Evolutionary conservation across 2,329 filamentous ascomycete genomes (phyloP), one percentile per base, ranked within the genome.

Genomic region (Botrytis elliptica): DNA sequence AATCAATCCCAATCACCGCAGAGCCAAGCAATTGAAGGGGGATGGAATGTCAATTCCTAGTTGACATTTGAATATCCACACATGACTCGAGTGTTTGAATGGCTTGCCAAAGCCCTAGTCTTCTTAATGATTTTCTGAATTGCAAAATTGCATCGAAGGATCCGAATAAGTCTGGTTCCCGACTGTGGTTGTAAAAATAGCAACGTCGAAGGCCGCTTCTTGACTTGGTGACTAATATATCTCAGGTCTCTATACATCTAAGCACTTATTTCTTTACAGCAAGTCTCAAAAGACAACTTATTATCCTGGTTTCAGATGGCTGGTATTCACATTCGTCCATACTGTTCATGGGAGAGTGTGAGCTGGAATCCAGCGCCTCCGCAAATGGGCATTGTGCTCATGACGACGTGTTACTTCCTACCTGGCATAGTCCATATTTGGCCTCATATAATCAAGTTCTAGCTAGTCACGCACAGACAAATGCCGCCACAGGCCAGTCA

Each of bases 401-500:
- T 69, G 65, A 49, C 62, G 57, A 72, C 40, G 69, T 75, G 22
- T 65, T 77, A 14, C 77, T 78, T 40, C 72, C 75, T 22, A 77
- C 71, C 25, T 89, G 4, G 33, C 33, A 90, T 79, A 85, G 87
- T 20, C 84, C 86, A 5, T 89, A 86, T 74, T 77, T 88, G 46
- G 81, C 84, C 5, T 81, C 89, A 14, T 88, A 84, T 71, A 88
- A 90, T 86, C 88, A 89, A 85, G 78, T 82, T n/a, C 81, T 89
- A 18, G 85, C 85, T 55, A 76, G 79, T 4, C 82, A 86, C 62
- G 85, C 85, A 63, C 82, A 83, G 75, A 78, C 77, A 3, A 84
- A 88, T 42, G 87, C 87, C n/a, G 76, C 66, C 22, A 60, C 66
- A 29, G 5, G n/a, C 69, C 73, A 38, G 78, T 55, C 91, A 91